A percentile compares a stretch with the other conserved stretches of the same genome.
phyloP scores from a whole-genome alignment of 116 monocot species.

The Iris pallida region DNA sequence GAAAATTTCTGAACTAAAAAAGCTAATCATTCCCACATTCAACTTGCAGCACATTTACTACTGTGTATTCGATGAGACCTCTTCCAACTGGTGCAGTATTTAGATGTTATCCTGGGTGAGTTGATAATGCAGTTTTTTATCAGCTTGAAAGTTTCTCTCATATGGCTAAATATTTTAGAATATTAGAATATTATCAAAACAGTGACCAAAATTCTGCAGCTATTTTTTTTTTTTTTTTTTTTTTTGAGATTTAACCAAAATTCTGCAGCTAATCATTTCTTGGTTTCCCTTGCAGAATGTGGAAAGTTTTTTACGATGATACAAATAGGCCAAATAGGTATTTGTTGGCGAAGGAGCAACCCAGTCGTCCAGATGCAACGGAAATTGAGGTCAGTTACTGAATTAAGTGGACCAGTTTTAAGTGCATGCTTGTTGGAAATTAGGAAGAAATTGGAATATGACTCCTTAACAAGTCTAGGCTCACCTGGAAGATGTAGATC shows the following conservation, averaged over 20 bases:
- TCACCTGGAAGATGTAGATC: not conserved
- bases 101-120: slow-evolving; percentile 94
- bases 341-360: slow-evolving; percentile 73
- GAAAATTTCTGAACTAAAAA: too few species aligned
- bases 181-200: not conserved
- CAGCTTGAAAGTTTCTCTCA: not conserved
- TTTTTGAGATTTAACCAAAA: too few species aligned
- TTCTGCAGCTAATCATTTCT: not conserved
- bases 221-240: not conserved
- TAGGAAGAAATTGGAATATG: not conserved
- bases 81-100: slow-evolving; percentile 75
- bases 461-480: not conserved
- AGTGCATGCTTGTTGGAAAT: not conserved
- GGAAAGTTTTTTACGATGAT: slow-evolving; percentile 97
- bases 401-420: not conserved
- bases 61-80: slow-evolving; percentile 85
- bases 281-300: slow-evolving; percentile 47
- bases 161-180: not conserved
- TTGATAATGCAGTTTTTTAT: not conserved
- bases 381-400: slow-evolving; percentile 62
- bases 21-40: slow-evolving; percentile 6
- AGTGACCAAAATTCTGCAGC: not conserved
- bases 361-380: slow-evolving; percentile 64
- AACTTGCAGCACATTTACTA: slow-evolving; percentile 76
- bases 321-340: slow-evolving; percentile 66